Percentiles rank a stretch among this genome's conserved stretches.
phyloP scores from a whole-genome alignment of 108 stramenopile species.

The Conticribra weissflogii region DNA sequence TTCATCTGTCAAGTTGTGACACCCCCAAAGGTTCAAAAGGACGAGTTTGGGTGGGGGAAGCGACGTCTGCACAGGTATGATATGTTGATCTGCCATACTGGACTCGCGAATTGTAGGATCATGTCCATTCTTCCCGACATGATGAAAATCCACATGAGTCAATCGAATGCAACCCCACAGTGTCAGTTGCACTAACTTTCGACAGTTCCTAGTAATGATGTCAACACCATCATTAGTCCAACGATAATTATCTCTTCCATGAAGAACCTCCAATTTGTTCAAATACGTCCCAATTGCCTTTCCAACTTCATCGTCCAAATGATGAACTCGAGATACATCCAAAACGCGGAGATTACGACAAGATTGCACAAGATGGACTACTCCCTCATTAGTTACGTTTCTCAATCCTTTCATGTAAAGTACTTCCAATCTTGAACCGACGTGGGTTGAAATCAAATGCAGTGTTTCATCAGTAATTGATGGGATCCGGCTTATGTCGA shows the following conservation, averaged over 20 bases:
- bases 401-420: conserved; percentile 63
- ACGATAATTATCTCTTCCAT: conserved; percentile 65
- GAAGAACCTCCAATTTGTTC: conserved; percentile 54
- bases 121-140: no score
- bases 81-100: background rate
- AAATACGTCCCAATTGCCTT: conserved; percentile 57
- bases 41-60: conserved; percentile 33
- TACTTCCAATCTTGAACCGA: conserved; percentile 50
- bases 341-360: conserved; percentile 57
- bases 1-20: conserved; percentile 55
- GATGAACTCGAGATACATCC: conserved; percentile 58
- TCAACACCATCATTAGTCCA: conserved; percentile 62
- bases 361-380: conserved; percentile 46
- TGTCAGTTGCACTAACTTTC: conserved; percentile 56
- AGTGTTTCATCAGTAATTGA: conserved; percentile 64
- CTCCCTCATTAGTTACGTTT: conserved; percentile 56
- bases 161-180: conserved; percentile 69
- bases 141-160: conserved; percentile 28
- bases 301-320: conserved; percentile 56
- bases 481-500: conserved; percentile 60
- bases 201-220: conserved; percentile 57
- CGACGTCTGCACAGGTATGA: background rate
- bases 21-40: conserved; percentile 73
- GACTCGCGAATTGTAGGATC: no score
- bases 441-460: conserved; percentile 44